Evolutionary conservation across 2,329 filamentous ascomycete genomes (phyloP).

Genomic region (Dactylellina sp.): DNA sequence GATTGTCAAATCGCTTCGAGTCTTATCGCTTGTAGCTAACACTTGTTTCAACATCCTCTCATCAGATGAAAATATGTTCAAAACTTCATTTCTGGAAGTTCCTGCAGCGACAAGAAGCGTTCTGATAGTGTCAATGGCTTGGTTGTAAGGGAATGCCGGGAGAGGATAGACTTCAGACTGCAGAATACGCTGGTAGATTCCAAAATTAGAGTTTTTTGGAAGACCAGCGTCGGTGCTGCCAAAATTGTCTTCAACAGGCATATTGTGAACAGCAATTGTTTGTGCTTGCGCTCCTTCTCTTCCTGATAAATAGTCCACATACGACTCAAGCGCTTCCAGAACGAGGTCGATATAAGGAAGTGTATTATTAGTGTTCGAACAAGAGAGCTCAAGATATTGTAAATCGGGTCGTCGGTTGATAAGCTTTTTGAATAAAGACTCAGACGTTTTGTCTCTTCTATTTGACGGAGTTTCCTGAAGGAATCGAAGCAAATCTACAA

Average conservation of each 20-base stretch:
- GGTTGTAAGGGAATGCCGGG: slow-evolving; percentile 35
- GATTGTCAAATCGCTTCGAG: too few species aligned
- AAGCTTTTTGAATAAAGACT: slow-evolving; percentile 57
- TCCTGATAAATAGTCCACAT: slow-evolving; percentile 2
- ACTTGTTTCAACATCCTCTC: neutral
- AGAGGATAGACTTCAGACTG: slow-evolving; percentile 16
- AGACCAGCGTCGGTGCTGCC: too few species aligned
- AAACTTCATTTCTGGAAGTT: too few species aligned
- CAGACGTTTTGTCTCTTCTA: slow-evolving; percentile 58
- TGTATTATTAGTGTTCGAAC: slow-evolving; percentile 60
- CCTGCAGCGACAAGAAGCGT: neutral
- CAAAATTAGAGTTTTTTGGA: neutral
- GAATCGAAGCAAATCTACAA: slow-evolving; percentile 60
- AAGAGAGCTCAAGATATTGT: slow-evolving; percentile 59
- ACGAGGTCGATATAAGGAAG: slow-evolving; percentile 62
- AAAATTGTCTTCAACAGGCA: neutral
- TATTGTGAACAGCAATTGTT: neutral
- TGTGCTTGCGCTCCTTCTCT: neutral
- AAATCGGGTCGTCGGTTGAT: slow-evolving; percentile 61
- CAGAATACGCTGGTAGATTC: neutral
- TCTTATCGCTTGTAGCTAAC: neutral
- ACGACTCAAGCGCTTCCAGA: slow-evolving; percentile 61
- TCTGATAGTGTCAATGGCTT: slow-evolving; percentile 22
- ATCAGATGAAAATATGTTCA: neutral
- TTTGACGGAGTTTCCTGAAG: too few species aligned